These are phyloP conservation scores for Tephrocybe rancida DNA, from an alignment of 768 basidiomycete species.

Conservation along the genomic window DNA sequence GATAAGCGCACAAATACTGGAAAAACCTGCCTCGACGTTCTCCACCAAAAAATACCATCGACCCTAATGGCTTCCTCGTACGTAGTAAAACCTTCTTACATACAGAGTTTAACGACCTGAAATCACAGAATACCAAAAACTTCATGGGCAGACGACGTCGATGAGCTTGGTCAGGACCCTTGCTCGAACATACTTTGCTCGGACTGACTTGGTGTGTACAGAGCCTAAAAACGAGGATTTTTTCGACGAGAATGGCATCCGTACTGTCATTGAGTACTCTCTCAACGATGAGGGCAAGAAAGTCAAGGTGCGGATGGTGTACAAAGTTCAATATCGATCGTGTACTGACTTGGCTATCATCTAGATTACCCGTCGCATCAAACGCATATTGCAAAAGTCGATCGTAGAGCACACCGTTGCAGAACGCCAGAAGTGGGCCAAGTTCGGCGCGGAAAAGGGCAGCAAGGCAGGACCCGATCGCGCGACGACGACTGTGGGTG, in stretches of 20 bases:
- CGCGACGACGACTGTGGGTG: slow-evolving; percentile 91
- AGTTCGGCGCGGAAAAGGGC: slow-evolving; percentile 91
- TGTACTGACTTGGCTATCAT: neutral
- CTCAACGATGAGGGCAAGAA: slow-evolving; percentile 94
- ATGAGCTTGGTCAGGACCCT: slow-evolving; percentile 57
- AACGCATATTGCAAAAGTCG: slow-evolving; percentile 85
- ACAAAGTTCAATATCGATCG: neutral
- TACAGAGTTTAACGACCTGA: neutral
- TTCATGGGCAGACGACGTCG: slow-evolving; percentile 89
- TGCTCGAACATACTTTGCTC: neutral
- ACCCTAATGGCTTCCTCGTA: slow-evolving; percentile 35
- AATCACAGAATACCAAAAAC: slow-evolving; percentile 55
- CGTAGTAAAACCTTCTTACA: slow-evolving; percentile 11
- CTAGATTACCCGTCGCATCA: slow-evolving; percentile 85
- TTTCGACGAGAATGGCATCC: slow-evolving; percentile 84
- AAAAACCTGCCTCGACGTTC: slow-evolving; percentile 5
- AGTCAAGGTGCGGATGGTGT: slow-evolving; percentile 68
- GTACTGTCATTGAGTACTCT: slow-evolving; percentile 80
- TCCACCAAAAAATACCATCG: slow-evolving; percentile 1
- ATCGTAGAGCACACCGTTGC: slow-evolving; percentile 95
- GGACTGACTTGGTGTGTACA: slow-evolving; percentile 13
- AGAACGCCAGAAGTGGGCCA: slow-evolving; percentile 90
- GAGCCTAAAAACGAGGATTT: slow-evolving; percentile 68
- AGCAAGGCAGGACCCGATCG: slow-evolving; percentile 88
- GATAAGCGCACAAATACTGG: neutral